A percentile compares a stretch with the other conserved stretches of the same genome.
Conservation (phyloP, 495 filamentous ascomycete species). For the Podospora australis region DNA sequence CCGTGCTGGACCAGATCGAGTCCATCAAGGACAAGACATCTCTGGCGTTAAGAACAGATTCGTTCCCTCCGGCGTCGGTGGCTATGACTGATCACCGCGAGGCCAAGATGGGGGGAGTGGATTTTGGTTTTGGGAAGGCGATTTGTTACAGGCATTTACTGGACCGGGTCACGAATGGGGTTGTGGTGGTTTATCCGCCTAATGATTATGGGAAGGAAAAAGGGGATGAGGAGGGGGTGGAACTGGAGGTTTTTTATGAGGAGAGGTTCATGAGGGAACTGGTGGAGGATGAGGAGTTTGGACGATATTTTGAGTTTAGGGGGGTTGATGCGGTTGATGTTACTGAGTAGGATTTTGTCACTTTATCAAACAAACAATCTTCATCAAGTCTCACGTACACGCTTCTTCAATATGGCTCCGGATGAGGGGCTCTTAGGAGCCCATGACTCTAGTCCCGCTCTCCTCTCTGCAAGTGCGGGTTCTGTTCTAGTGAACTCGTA, state of each 20-base stretch:
- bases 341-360: too few species aligned
- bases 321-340: slow-evolving; percentile 13
- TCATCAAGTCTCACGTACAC: too few species aligned
- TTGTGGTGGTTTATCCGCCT: slow-evolving; percentile 21
- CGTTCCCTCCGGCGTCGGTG: slow-evolving; percentile 13
- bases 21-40: neutral
- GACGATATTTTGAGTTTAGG: slow-evolving; percentile 33
- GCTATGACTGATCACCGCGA: slow-evolving; percentile 23
- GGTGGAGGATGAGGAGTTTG: slow-evolving; percentile 32
- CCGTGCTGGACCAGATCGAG: neutral
- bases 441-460: too few species aligned
- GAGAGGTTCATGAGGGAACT: slow-evolving; percentile 22
- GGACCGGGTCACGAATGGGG: slow-evolving; percentile 13
- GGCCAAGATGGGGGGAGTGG: slow-evolving; percentile 10
- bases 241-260: slow-evolving; percentile 35
- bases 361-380: too few species aligned
- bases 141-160: slow-evolving; percentile 18
- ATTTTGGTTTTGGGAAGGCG: slow-evolving; percentile 21
- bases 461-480: too few species aligned
- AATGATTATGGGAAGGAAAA: slow-evolving; percentile 1
- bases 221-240: slow-evolving; percentile 35
- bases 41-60: slow-evolving; percentile 16
- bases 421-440: too few species aligned
- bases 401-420: too few species aligned
- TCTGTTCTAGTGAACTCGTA: too few species aligned